Evolutionary conservation across 1,284 basidiomycete species (phyloP), one percentile per base, ranked within the genome.

Genomic region (Moesziomyces parantarcticus): DNA sequence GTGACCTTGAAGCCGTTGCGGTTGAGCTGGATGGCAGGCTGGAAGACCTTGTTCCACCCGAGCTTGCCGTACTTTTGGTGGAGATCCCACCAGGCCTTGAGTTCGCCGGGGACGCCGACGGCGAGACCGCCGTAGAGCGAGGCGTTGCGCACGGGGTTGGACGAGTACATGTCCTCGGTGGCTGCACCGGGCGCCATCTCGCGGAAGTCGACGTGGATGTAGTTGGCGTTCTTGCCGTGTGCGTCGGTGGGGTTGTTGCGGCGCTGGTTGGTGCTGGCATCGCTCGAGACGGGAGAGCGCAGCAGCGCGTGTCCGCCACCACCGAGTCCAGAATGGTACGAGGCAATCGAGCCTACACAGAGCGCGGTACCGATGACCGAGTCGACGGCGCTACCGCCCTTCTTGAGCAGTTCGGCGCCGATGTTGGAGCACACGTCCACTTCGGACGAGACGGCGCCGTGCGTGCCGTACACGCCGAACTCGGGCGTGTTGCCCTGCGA

Each of bases 321-420:
- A 5, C 84, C 85, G 29, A 86, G 84, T 8, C 85, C 85, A 1
- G 82, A 84, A 64, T 85, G 84, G 68, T 83, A 86, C 1, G 79
- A 77, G n/a, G 76, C 65, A 48, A 85, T 82, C 20, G 78, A 79
- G 5, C 85, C 85, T 23, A 86, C 83, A 49, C 85, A 86, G 13
- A 86, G 80, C 8, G 80, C 72, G 0, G 84, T 75, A 14, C 56
- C 60, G 36, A 76, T 75, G 56, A 66, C 79, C 67, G 77, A 78
- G 56, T 86, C 85, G 21, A 84, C 84, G 2, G 85, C 85, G 45
- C 81, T 83, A 10, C 85, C 85, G 16, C 85, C 85, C 18, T 78
- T 50, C 36, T 75, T 63, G 29, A 86, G 74, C 26, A 85, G 78
- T 39, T 84, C 75, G 6, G 84, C 80, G 25, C 85, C 85, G 40